Base-by-base conservation (phyloP, 176 grass and related monocot genomes). In the Triticum turgidum region DNA sequence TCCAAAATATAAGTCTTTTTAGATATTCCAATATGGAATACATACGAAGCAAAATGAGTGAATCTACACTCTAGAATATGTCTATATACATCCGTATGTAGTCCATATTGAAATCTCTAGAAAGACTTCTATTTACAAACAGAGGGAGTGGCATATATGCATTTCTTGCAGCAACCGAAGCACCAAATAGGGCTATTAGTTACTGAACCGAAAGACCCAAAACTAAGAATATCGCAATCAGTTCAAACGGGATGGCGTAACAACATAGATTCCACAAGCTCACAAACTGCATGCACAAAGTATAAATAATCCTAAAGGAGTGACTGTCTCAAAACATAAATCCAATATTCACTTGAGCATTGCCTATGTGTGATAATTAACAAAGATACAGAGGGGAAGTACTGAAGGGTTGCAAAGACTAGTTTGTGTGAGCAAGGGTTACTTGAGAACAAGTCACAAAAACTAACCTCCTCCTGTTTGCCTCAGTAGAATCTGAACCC, bases 401-500 rank as follows among this genome's bases (percentile, higher is more conserved):
- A 61, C n/a, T 33, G 42, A 33, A 69, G 45, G 45, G 21, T 69
- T 59, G 47, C 25, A 25, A 37, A 29, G 33, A 85, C 69, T 73
- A 73, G 37, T 72, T 74, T 25, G 6, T 45, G 56, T 3, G 7
- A 75, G 58, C 12, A 15, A n/a, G 13, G 44, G 39, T 11, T 61
- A 84, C 70, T 85, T 54, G 35, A 30, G 11, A 54, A 39, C 11
- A 56, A 67, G 58, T 68, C 8, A 34, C n/a, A 77, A 84, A 84
- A 86, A 67, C 79, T 70, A 73, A 99, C 97, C 97, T 94, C 77
- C 97, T 91, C 64, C 97, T 93, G 82, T 88, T 90, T 80, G 97
- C 94, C 85, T 99, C 97, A 51, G 92, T 90, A 56, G 91, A 87
- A 88, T 96, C 97, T 77, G 91, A 94, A 86, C 96, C 91, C 37